Conservation (phyloP, 1,284 basidiomycete species). For the Ceratobasidium sp. region DNA sequence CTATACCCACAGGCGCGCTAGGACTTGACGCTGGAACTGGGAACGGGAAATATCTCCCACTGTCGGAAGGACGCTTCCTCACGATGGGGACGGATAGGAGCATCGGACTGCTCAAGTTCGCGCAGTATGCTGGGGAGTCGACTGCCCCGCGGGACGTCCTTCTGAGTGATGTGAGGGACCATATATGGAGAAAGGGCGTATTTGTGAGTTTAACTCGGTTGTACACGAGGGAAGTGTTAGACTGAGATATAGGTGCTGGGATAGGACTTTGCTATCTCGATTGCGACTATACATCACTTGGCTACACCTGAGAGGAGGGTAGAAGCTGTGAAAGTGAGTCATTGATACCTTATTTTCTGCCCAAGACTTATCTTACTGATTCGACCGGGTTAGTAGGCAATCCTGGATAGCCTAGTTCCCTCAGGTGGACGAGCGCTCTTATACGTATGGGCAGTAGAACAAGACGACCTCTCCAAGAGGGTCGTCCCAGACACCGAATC, state of each 20-base stretch:
- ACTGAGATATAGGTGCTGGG: conserved; percentile 42
- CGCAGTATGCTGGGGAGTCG: conserved; percentile 64
- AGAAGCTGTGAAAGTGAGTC: conserved; percentile 76
- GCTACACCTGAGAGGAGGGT: conserved; percentile 80
- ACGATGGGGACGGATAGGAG: conserved; percentile 90
- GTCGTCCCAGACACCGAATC: conserved; percentile 62
- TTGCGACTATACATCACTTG: conserved; percentile 95
- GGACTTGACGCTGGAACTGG: conserved; percentile 97
- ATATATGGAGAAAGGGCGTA: conserved; percentile 76
- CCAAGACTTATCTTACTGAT: not conserved
- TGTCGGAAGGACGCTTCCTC: conserved; percentile 70
- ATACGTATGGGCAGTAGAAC: conserved; percentile 99
- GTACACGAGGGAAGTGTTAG: conserved; percentile 48
- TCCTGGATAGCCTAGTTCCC: conserved; percentile 74
- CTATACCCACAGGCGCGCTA: conserved; percentile 80
- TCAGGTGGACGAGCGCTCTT: conserved; percentile 84
- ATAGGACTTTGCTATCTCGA: conserved; percentile 94
- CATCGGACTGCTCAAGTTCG: conserved; percentile 80
- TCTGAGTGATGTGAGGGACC: conserved; percentile 76
- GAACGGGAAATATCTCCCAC: conserved; percentile 95
- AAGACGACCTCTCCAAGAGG: conserved; percentile 85
- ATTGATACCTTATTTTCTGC: conserved; percentile 45
- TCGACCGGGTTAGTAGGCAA: conserved; percentile 62
- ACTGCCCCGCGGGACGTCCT: conserved; percentile 75
- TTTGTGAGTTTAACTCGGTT: conserved; percentile 72